Conservation (phyloP, 1,284 basidiomycete genomes). For the Ceratobasidium sp. region DNA sequence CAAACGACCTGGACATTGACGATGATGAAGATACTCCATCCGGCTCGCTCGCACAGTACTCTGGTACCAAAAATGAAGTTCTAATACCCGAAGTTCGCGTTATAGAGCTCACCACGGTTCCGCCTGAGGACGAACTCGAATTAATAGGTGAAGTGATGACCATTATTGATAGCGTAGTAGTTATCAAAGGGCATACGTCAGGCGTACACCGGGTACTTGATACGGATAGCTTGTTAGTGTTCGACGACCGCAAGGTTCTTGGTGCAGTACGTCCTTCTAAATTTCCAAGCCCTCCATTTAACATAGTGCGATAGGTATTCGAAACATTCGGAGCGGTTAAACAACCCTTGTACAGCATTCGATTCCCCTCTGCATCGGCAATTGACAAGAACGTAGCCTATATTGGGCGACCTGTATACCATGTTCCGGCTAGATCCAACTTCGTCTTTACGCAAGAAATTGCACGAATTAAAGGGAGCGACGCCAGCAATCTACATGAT, state of each 20-base stretch:
- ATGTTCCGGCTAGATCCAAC: constrained; percentile 75
- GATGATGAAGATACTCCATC: constrained; percentile 47
- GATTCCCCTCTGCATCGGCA: constrained; percentile 47
- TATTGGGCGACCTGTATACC: constrained; percentile 54
- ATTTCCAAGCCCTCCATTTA: constrained; percentile 4
- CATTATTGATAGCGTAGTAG: constrained; percentile 70
- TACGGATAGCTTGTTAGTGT: constrained; percentile 84
- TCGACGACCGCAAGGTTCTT: constrained; percentile 80
- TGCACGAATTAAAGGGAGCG: constrained; percentile 74
- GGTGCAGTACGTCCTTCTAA: constrained; percentile 68
- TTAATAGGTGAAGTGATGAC: constrained; percentile 76
- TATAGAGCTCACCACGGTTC: constrained; percentile 49
- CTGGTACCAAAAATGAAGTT: constrained; percentile 49
- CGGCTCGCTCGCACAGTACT: constrained; percentile 38
- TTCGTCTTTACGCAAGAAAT: constrained; percentile 79
- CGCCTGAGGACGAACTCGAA: constrained; percentile 65
- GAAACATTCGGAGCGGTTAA: constrained; percentile 91
- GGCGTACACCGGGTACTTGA: constrained; percentile 66
- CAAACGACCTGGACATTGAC: constrained; percentile 40
- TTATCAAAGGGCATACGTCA: constrained; percentile 66
- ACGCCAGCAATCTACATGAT: constrained; percentile 90
- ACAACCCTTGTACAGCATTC: constrained; percentile 83
- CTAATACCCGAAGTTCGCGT: constrained; percentile 50
- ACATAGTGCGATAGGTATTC: constrained; percentile 62
- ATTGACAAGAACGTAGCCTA: constrained; percentile 38